These are phyloP conservation scores for Coemansia guatemalensis DNA, from an alignment of 192 early-diverging fungal species.

Conservation along the genomic window DNA sequence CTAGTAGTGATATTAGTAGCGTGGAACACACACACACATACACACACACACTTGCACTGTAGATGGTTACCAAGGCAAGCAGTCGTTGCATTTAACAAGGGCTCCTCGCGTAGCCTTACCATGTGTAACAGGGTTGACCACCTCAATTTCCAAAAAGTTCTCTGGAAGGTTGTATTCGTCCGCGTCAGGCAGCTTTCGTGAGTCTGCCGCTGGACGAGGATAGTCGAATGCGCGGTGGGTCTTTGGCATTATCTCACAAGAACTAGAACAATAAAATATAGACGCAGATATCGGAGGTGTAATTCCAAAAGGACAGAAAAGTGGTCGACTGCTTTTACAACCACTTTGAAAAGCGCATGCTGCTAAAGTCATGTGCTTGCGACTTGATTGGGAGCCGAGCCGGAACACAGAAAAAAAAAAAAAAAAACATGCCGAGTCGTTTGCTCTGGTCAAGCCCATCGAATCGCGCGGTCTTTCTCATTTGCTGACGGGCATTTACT, in stretches of 20 bases:
- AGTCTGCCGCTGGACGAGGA: background rate
- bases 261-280: background rate
- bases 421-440: background rate
- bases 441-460: background rate
- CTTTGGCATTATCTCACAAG: background rate
- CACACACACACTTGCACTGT: background rate
- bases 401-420: background rate
- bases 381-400: background rate
- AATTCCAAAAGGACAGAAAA: background rate
- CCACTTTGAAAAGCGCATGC: background rate
- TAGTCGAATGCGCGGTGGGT: background rate
- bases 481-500: background rate
- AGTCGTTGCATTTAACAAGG: background rate
- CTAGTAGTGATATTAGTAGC: background rate
- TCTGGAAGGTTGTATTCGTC: slow-evolving; percentile 85
- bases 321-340: background rate
- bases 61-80: background rate
- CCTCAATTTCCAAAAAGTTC: slow-evolving; percentile 96
- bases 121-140: slow-evolving; percentile 85
- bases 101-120: slow-evolving; percentile 16
- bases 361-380: background rate
- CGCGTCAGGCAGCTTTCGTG: slow-evolving; percentile 40
- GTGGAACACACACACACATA: background rate
- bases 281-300: background rate
- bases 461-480: background rate